Conservation (phyloP, 2,329 filamentous ascomycete species). For the Xylariaceae sp. region DNA sequence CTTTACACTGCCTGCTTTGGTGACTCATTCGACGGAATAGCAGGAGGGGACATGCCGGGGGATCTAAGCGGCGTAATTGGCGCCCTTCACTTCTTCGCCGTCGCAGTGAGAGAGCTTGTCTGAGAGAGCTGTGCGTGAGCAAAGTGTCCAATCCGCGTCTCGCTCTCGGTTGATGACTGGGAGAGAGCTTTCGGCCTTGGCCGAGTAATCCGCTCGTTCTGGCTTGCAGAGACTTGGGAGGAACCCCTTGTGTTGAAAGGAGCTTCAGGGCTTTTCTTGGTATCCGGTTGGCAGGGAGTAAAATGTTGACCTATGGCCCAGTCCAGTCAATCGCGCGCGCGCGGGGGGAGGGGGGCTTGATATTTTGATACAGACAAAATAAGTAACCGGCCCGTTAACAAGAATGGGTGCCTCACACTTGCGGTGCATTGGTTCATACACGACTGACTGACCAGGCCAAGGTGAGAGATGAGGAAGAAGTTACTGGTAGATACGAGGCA, state of each 20-base stretch:
- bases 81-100: too few relatives aligned
- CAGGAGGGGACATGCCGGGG: background rate
- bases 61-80: background rate
- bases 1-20: too few relatives aligned
- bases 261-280: too few relatives aligned
- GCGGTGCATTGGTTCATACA: slow-evolving; percentile 4
- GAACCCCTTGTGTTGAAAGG: too few relatives aligned
- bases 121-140: too few relatives aligned
- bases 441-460: background rate
- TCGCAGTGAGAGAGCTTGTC: background rate
- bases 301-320: too few relatives aligned
- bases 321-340: too few relatives aligned
- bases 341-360: background rate
- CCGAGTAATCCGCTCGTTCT: slow-evolving; percentile 13
- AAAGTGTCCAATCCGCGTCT: too few relatives aligned
- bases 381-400: slow-evolving; percentile 21
- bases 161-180: slow-evolving; percentile 4
- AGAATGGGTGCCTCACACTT: slow-evolving; percentile 6
- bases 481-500: too few relatives aligned
- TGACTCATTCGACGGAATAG: background rate
- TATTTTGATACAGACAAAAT: slow-evolving; percentile 12
- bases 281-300: slow-evolving; percentile 7
- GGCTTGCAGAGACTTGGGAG: background rate
- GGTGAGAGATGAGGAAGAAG: too few relatives aligned
- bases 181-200: slow-evolving; percentile 4